phyloP scores from a whole-genome alignment of 352 stramenopile species.

The Pythium vanterpoolii region DNA sequence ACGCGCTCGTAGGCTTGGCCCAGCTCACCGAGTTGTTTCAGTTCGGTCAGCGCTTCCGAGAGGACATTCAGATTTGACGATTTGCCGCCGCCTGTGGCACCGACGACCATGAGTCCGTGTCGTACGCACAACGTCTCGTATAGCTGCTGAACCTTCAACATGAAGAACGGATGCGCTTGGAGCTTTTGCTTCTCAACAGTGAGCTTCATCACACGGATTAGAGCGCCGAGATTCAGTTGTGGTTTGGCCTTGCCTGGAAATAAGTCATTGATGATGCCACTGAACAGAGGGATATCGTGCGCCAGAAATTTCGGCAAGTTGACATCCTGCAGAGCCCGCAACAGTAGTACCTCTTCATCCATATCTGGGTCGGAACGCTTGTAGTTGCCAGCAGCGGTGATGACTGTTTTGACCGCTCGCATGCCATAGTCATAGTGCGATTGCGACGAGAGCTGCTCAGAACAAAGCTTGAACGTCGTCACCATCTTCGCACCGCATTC shows the following conservation, averaged over 20 bases:
- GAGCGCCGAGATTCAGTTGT: slow-evolving; percentile 79
- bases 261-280: slow-evolving; percentile 94
- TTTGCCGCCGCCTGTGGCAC: slow-evolving; percentile 89
- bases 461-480: slow-evolving; percentile 88
- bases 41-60: slow-evolving; percentile 86
- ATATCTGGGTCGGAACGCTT: slow-evolving; percentile 92
- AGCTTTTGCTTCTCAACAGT: slow-evolving; percentile 79
- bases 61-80: slow-evolving; percentile 88
- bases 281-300: slow-evolving; percentile 94
- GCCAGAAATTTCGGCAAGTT: slow-evolving; percentile 95
- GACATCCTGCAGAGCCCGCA: slow-evolving; percentile 93
- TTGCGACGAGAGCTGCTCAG: slow-evolving; percentile 87
- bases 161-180: slow-evolving; percentile 89
- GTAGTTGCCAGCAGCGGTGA: slow-evolving; percentile 83
- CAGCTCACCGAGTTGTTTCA: slow-evolving; percentile 67
- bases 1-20: slow-evolving; percentile 90
- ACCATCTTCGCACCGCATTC: slow-evolving; percentile 81
- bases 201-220: slow-evolving; percentile 90
- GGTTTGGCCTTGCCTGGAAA: slow-evolving; percentile 91
- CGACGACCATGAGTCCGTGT: slow-evolving; percentile 96
- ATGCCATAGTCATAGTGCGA: slow-evolving; percentile 92
- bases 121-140: slow-evolving; percentile 94
- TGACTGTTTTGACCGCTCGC: slow-evolving; percentile 88
- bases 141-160: slow-evolving; percentile 93
- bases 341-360: slow-evolving; percentile 90